Base-by-base conservation (phyloP, 768 basidiomycete species). In the Leucosporidium scottii region DNA sequence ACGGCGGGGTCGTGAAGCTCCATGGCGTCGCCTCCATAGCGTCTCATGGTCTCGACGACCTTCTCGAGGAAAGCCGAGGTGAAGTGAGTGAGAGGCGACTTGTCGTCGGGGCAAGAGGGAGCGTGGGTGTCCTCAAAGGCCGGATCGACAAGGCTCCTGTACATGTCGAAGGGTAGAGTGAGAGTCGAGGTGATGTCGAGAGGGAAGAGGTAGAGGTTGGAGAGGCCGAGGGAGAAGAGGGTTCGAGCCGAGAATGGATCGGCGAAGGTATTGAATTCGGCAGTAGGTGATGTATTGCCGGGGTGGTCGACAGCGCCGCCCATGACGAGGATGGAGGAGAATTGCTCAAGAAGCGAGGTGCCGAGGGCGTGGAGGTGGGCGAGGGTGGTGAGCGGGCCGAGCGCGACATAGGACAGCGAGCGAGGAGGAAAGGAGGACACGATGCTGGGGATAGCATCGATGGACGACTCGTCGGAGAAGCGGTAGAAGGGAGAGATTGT, bases 231-330 rank as follows among this genome's bases (percentile, higher is more conserved):
- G 34, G 82, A 74, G 23, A 91, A 79, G 0, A 94, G 77, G 59
- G 87, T 83, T 58, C 85, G 83, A 6, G 88, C 90, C 3, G 93
- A 91, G 73, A 82, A 89, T 3, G 93, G 90, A 75, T 79, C 78
- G n/a, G 78, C 78, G 60, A 74, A 78, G 50, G 75, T 71, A 85
- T 78, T 78, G 90, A 92, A 94, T 78, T 96, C 93, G 66, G 91
- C 88, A 4, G 84, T 82, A 12, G 91, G 85, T 1, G 61, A 85
- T 0, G 86, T 88, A 73, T 94, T 97, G 4, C 93, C 93, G 0
- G 93, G 91, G 39, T 91, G 89, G 71, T 93, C 91, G 28, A 97
- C 77, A 3, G 91, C 88, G 20, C 91, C 93, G n/a, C 93, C 93
- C 91, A 97, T 94, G 76, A 86, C 87, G 27, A 93, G 79, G 12